Conservation (phyloP, 2,329 filamentous ascomycete species). For the Chalaropsis thielavioides region DNA sequence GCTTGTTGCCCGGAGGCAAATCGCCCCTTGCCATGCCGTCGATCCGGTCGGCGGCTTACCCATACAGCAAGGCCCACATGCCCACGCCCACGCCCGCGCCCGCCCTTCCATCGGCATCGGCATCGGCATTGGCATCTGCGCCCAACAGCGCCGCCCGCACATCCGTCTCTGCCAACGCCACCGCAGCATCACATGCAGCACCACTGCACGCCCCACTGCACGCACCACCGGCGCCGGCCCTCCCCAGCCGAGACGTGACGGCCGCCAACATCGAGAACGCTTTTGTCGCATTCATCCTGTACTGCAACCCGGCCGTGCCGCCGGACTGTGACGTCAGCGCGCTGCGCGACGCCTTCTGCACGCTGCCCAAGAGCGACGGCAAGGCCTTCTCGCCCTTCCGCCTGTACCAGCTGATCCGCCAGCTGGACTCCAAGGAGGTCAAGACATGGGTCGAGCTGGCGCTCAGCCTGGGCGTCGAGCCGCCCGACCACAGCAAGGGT, state of each 20-base stretch:
- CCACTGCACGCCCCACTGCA: not conserved
- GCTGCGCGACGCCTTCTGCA: slow-evolving; percentile 61
- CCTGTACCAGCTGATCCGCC: slow-evolving; percentile 64
- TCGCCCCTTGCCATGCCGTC: too few species aligned
- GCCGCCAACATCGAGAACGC: slow-evolving; percentile 62
- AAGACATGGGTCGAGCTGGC: slow-evolving; percentile 88
- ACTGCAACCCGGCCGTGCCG: slow-evolving; percentile 70
- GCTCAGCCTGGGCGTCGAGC: slow-evolving; percentile 74
- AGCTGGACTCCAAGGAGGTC: slow-evolving; percentile 67
- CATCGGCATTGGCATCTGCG: too few species aligned
- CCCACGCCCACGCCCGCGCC: too few species aligned
- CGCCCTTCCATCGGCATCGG: too few species aligned
- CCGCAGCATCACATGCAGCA: not conserved
- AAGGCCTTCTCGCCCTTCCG: slow-evolving; percentile 69
- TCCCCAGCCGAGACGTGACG: slow-evolving; percentile 36
- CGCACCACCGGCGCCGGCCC: not conserved
- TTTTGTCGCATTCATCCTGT: slow-evolving; percentile 72
- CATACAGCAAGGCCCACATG: too few species aligned
- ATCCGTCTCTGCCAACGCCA: too few species aligned
- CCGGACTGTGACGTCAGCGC: slow-evolving; percentile 53
- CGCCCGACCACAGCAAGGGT: slow-evolving; percentile 64
- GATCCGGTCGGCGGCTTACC: too few species aligned
- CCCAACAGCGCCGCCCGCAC: not conserved
- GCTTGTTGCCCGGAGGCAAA: too few species aligned
- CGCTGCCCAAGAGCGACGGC: slow-evolving; percentile 71